These are phyloP conservation scores for Xylaria curta DNA, from an alignment of 495 filamentous ascomycete genomes.

Conservation along the genomic window DNA sequence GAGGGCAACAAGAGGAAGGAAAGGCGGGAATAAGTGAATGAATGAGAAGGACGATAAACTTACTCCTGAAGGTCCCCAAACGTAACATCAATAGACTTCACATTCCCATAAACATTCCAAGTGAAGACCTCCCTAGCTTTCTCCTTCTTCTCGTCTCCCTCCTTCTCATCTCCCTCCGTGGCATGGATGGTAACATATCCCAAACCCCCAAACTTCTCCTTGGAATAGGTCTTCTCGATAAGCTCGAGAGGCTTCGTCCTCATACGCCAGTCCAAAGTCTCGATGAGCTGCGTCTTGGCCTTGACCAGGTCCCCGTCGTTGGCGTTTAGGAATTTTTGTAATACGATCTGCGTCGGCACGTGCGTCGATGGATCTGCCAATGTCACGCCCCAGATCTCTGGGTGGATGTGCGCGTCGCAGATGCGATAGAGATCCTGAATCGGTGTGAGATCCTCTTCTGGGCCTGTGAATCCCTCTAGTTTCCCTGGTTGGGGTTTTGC, in stretches of 20 bases:
- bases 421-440: conserved; percentile 46
- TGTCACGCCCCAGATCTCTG: conserved; percentile 81
- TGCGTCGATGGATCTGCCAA: conserved; percentile 59
- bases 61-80: conserved; percentile 82
- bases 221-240: conserved; percentile 53
- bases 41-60: conserved; percentile 37
- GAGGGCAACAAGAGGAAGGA: too few species aligned
- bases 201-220: conserved; percentile 62
- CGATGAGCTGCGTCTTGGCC: conserved; percentile 75
- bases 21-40: background rate
- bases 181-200: conserved; percentile 62
- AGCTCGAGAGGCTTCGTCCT: conserved; percentile 57
- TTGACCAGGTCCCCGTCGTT: conserved; percentile 76
- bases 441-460: conserved; percentile 35
- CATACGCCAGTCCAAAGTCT: conserved; percentile 82
- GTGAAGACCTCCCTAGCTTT: conserved; percentile 62
- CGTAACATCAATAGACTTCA: conserved; percentile 71
- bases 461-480: background rate
- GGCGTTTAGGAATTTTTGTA: conserved; percentile 91
- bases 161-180: too few species aligned
- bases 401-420: conserved; percentile 51
- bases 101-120: conserved; percentile 87
- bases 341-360: conserved; percentile 76
- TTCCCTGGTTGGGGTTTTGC: background rate
- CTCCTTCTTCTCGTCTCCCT: conserved; percentile 33